Evolutionary conservation across 2,329 filamentous ascomycete species (phyloP).

Genomic region (Didymellaceae sp.): DNA sequence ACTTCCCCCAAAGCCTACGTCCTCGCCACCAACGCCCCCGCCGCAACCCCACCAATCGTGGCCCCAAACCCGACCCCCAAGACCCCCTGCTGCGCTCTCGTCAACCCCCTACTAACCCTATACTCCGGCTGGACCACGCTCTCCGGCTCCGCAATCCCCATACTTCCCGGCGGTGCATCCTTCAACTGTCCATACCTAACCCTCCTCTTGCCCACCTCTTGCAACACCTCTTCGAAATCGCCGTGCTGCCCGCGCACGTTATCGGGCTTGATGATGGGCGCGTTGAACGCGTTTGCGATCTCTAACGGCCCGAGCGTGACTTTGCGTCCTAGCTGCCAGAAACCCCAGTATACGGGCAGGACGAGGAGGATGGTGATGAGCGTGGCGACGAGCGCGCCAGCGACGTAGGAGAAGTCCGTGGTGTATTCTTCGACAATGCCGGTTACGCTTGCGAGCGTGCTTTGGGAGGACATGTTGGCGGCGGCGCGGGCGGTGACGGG

Average conservation of each 20-base stretch:
- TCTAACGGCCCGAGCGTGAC: constrained; percentile 46
- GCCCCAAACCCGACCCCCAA: constrained; percentile 7
- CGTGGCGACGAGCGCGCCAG: constrained; percentile 38
- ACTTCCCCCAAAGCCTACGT: background rate
- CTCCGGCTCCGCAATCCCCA: constrained; percentile 31
- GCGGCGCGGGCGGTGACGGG: constrained; percentile 4
- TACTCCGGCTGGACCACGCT: constrained; percentile 15
- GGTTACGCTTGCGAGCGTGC: constrained; percentile 19
- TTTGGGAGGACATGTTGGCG: constrained; percentile 16
- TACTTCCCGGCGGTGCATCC: constrained; percentile 25
- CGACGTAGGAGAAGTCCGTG: constrained; percentile 38
- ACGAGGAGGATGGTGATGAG: constrained; percentile 42
- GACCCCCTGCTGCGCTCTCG: constrained; percentile 3
- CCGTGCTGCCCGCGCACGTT: constrained; percentile 26
- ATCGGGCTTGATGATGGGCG: constrained; percentile 29
- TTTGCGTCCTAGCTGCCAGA: constrained; percentile 46
- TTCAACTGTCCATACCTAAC: constrained; percentile 30
- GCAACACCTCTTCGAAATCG: constrained; percentile 30
- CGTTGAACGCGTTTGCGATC: constrained; percentile 45
- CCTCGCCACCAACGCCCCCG: constrained; percentile 14
- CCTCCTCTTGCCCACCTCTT: constrained; percentile 26
- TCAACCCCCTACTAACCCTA: constrained; percentile 9
- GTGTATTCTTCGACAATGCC: constrained; percentile 37
- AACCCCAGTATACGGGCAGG: constrained; percentile 45
- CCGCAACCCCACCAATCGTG: constrained; percentile 22